Evolutionary conservation across 73 alveolate species (phyloP).

Genomic region (Paramecium tetraurelia): DNA sequence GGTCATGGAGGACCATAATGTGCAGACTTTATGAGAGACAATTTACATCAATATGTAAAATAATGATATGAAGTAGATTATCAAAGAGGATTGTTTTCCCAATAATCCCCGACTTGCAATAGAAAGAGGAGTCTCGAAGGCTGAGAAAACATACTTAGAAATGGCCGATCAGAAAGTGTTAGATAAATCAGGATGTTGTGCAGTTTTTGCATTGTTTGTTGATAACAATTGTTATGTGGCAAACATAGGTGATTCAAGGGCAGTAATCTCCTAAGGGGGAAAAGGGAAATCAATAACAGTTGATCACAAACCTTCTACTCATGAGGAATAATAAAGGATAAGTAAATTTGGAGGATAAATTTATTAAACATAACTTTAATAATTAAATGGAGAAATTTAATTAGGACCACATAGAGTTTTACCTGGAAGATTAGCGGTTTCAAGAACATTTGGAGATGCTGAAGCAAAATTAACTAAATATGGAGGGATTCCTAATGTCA

Average conservation of each 20-base stretch:
- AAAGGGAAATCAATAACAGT: conserved; percentile 67
- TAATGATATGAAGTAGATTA: not conserved
- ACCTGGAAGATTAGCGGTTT: conserved; percentile 90
- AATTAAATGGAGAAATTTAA: conserved; percentile 14
- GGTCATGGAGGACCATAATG: conserved; percentile 73
- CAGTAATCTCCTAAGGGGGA: conserved; percentile 66
- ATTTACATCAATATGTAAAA: conserved; percentile 57
- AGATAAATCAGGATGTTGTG: conserved; percentile 85
- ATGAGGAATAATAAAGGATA: conserved; percentile 72
- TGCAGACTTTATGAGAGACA: conserved; percentile 75
- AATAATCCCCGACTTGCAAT: conserved; percentile 68
- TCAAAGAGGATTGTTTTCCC: conserved; percentile 65
- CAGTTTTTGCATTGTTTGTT: conserved; percentile 76
- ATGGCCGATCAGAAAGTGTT: conserved; percentile 65
- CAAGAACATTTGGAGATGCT: conserved; percentile 92
- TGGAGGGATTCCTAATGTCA: conserved; percentile 95
- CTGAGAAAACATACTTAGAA: conserved; percentile 67
- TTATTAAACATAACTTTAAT: conserved; percentile 76
- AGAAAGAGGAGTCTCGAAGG: conserved; percentile 61
- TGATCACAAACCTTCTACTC: conserved; percentile 82
- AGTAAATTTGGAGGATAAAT: conserved; percentile 89
- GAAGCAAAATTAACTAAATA: conserved; percentile 85
- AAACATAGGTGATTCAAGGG: conserved; percentile 83
- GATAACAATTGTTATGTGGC: conserved; percentile 76
- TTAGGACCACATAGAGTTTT: conserved; percentile 84